Conservation (phyloP, 306 rosid genomes). For the Inga oerstediana region DNA sequence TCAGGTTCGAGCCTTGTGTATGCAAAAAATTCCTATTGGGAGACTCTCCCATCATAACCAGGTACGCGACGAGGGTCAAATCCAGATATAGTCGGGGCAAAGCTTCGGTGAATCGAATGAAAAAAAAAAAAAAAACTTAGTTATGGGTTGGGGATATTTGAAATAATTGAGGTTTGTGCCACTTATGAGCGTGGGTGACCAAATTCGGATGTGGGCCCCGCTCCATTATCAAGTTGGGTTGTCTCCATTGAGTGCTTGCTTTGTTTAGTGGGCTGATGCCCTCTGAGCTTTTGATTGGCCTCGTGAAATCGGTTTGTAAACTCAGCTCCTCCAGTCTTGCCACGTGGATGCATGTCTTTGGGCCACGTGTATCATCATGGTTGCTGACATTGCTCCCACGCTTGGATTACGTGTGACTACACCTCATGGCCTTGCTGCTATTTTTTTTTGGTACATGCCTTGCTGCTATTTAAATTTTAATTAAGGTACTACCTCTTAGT, state of each 20-base stretch:
- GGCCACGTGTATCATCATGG: constrained; percentile 21
- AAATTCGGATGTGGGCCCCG: constrained; percentile 39
- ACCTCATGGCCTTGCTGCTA: neutral
- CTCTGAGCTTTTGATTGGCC: constrained; percentile 29
- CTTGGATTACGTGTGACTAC: constrained; percentile 47
- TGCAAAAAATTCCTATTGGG: too few species aligned
- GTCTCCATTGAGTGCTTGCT: constrained; percentile 46
- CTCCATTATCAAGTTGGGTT: constrained; percentile 22
- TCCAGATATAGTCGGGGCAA: too few species aligned
- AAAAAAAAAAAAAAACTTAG: too few species aligned
- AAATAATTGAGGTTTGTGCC: neutral
- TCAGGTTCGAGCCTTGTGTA: too few species aligned
- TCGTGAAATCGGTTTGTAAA: neutral
- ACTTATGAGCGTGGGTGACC: constrained; percentile 47
- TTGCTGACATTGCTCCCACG: constrained; percentile 60
- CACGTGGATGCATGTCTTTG: constrained; percentile 12
- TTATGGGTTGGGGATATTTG: neutral
- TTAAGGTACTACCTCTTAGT: too few species aligned
- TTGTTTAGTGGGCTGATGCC: constrained; percentile 42
- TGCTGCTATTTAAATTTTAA: neutral
- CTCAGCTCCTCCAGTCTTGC: neutral
- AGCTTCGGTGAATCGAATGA: too few species aligned
- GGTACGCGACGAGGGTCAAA: fast-evolving
- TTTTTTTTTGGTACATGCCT: too few species aligned
- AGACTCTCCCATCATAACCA: too few species aligned